Percentiles rank a stretch among this genome's conserved stretches.
phyloP scores from a whole-genome alignment of 768 basidiomycete species.

The Rubroboletus satanas region DNA sequence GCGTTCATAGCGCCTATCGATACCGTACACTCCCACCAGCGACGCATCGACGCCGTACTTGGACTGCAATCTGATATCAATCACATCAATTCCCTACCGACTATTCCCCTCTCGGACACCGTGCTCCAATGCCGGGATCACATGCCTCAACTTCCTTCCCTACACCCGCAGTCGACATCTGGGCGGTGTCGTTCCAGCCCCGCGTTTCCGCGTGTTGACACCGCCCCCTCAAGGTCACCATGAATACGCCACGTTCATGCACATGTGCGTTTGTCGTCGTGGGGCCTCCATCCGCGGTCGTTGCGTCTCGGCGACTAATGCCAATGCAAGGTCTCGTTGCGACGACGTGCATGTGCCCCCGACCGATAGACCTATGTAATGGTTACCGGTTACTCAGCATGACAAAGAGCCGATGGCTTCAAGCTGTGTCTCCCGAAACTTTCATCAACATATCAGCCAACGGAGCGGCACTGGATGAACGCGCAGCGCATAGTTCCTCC shows the following conservation, averaged over 20 bases:
- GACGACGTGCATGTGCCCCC: not conserved
- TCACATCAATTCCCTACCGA: not conserved
- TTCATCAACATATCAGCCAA: not conserved
- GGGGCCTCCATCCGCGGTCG: not conserved
- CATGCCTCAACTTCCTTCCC: not conserved
- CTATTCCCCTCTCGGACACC: not conserved
- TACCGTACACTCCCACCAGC: constrained; percentile 4
- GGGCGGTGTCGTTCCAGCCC: not conserved
- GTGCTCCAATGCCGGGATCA: not conserved
- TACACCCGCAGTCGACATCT: not conserved
- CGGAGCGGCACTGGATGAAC: not conserved
- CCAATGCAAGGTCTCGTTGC: not conserved
- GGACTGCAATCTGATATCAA: constrained; percentile 1
- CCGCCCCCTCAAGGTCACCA: not conserved
- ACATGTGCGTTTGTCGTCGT: not conserved
- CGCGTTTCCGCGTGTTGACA: not conserved
- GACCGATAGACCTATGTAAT: not conserved
- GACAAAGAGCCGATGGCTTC: not conserved
- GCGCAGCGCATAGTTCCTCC: not conserved
- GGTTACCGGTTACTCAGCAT: not conserved
- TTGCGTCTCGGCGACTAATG: not conserved
- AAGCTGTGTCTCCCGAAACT: not conserved
- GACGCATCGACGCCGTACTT: constrained; percentile 2
- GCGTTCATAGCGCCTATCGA: constrained; percentile 17
- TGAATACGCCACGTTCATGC: not conserved